Evolutionary conservation across 352 stramenopile genomes (phyloP).

Genomic region (Peronospora destructor): DNA sequence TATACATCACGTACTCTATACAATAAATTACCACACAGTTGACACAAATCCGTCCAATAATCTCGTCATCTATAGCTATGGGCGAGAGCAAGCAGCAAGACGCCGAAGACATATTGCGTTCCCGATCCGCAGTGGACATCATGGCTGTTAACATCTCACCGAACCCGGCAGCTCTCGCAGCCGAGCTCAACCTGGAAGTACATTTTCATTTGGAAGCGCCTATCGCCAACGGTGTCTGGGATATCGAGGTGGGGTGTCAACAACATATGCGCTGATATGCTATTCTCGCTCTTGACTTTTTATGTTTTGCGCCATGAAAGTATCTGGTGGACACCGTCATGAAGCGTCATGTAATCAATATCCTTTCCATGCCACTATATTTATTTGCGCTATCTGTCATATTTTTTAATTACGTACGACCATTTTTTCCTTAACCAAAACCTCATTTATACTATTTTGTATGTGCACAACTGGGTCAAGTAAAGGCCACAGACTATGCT

Average conservation of each 20-base stretch:
- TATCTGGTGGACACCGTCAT: constrained; percentile 81
- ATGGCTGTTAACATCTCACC: constrained; percentile 76
- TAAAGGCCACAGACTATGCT: constrained; percentile 54
- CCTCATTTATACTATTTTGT: constrained; percentile 5
- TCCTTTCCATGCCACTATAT: constrained; percentile 32
- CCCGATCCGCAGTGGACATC: constrained; percentile 52
- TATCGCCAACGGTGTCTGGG: constrained; percentile 60
- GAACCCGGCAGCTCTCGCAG: constrained; percentile 66
- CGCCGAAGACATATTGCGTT: constrained; percentile 40
- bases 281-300: not conserved
- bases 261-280: not conserved
- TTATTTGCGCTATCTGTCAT: not conserved
- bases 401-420: not conserved
- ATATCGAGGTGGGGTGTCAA: constrained; percentile 50
- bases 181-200: constrained; percentile 75
- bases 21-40: constrained; percentile 1
- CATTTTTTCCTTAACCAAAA: constrained; percentile 28
- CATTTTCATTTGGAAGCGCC: constrained; percentile 66
- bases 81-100: constrained; percentile 37
- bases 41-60: not conserved
- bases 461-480: constrained; percentile 60
- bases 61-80: not conserved
- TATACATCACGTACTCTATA: not conserved
- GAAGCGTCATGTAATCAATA: constrained; percentile 85
- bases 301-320: constrained; percentile 20